phyloP scores from a whole-genome alignment of 148 eudicot species.

The Drosera capensis region DNA sequence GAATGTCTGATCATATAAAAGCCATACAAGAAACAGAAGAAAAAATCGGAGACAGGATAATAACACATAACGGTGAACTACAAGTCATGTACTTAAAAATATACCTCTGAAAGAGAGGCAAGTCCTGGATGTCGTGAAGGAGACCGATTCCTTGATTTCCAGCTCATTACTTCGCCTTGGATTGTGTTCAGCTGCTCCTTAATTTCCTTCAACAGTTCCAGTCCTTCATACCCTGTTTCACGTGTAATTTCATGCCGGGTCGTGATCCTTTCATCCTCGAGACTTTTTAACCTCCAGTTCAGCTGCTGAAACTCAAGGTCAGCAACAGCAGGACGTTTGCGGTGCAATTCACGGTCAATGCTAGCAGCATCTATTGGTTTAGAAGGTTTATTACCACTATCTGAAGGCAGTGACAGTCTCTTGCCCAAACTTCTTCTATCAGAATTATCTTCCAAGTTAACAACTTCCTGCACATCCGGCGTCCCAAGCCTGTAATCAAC shows the following conservation, averaged over 20 bases:
- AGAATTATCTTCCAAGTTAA: conserved; percentile 10
- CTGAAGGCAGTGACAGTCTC: conserved; percentile 11
- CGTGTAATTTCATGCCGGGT: conserved; percentile 11
- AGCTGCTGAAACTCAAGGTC: conserved; percentile 30
- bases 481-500: conserved; percentile 11
- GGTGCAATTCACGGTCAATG: conserved; percentile 16
- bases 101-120: conserved; percentile 48
- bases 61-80: no score
- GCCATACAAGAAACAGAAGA: no score
- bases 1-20: no score
- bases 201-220: conserved; percentile 51
- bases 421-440: conserved; percentile 22
- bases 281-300: conserved; percentile 36
- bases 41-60: no score
- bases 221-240: conserved; percentile 26
- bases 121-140: conserved; percentile 23
- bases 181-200: conserved; percentile 40
- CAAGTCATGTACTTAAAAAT: conserved; percentile 2
- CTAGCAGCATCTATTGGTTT: conserved; percentile 10
- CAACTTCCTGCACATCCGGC: conserved; percentile 16
- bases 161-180: conserved; percentile 41
- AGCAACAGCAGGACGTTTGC: conserved; percentile 23
- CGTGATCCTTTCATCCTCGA: conserved; percentile 31
- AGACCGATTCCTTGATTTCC: conserved; percentile 19
- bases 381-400: conserved; percentile 7